These are phyloP conservation scores for Ogataea methanolica DNA, from an alignment of 805 yeast species.

Conservation along the genomic window DNA sequence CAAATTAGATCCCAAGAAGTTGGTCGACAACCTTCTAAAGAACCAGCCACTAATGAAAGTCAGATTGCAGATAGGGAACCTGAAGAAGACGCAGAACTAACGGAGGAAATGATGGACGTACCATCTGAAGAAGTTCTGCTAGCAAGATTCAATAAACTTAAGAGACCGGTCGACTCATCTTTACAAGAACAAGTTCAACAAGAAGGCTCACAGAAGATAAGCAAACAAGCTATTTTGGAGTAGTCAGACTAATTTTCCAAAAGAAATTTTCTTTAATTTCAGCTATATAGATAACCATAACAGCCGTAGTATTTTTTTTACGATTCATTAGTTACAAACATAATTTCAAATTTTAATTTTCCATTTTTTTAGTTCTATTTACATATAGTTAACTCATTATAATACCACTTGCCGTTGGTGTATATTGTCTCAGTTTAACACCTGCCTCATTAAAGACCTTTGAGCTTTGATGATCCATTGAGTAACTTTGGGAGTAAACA, in stretches of 20 bases:
- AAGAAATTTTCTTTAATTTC: no score
- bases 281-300: no score
- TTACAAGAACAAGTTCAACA: not conserved
- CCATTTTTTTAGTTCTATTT: no score
- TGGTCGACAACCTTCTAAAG: not conserved
- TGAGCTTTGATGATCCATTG: slow-evolving; percentile 82
- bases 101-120: not conserved
- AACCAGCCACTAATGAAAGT: not conserved
- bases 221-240: not conserved
- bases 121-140: not conserved
- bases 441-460: slow-evolving; percentile 71
- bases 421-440: slow-evolving; percentile 61
- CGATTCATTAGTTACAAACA: no score
- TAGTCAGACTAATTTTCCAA: not conserved
- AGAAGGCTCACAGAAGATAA: not conserved
- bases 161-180: not conserved
- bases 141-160: slow-evolving; percentile 1
- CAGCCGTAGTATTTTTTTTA: no score
- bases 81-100: not conserved
- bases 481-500: slow-evolving; percentile 85
- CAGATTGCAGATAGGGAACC: not conserved
- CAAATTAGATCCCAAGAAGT: slow-evolving; percentile 7
- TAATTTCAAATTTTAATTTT: not conserved
- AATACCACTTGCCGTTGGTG: slow-evolving; percentile 32
- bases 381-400: slow-evolving; percentile 2